phyloP scores from a whole-genome alignment of 805 yeast species.

The Ogataea trehalophila region DNA sequence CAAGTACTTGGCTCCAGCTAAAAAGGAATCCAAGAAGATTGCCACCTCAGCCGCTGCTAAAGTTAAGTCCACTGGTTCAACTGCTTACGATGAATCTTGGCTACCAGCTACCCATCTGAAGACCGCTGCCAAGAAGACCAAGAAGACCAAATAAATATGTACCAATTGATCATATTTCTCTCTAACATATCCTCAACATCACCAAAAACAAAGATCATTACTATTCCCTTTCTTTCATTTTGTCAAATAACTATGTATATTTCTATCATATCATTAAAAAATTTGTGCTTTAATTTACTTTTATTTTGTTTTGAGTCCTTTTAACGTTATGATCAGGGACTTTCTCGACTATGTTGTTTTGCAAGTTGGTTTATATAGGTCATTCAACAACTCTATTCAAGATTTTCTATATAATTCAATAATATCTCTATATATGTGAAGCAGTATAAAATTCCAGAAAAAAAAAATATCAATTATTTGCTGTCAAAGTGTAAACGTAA shows the following conservation, averaged over 20 bases:
- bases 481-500: no score
- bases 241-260: no score
- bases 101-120: slow-evolving; percentile 51
- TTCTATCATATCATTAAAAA: no score
- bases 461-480: not conserved
- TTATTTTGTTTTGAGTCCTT: not conserved
- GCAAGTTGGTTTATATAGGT: no score
- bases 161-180: not conserved
- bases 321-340: no score
- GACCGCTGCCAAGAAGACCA: slow-evolving; percentile 26
- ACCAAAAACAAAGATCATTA: no score
- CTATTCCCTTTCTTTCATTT: no score
- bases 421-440: not conserved
- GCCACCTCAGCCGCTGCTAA: slow-evolving; percentile 13
- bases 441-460: not conserved
- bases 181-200: not conserved
- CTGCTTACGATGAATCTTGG: slow-evolving; percentile 44
- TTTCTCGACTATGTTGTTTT: no score
- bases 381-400: no score
- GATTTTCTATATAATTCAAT: no score
- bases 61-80: slow-evolving; percentile 24
- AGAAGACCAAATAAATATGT: slow-evolving; percentile 22
- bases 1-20: slow-evolving; percentile 39
- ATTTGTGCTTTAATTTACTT: no score
- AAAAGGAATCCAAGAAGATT: slow-evolving; percentile 27